Conservation (phyloP, 2,329 filamentous ascomycete species). For the Colletotrichum caudatum region DNA sequence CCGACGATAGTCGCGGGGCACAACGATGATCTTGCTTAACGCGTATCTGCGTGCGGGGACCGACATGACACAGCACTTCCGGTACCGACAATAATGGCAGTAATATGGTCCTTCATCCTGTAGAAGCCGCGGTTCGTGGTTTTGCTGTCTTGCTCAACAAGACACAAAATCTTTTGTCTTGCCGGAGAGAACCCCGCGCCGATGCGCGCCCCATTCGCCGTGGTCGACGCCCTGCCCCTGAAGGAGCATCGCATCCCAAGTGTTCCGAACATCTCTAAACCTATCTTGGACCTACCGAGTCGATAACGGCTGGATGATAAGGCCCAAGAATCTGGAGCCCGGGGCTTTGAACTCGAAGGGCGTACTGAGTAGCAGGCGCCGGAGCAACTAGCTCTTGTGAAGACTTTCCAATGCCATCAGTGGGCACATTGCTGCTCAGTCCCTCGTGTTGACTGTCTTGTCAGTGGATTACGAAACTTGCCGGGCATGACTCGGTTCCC, state of each 20-base stretch:
- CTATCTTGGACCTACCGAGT: conserved; percentile 14
- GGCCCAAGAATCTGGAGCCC: conserved; percentile 7
- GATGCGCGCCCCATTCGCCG: neutral
- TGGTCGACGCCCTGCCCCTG: conserved; percentile 16
- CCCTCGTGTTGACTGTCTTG: conserved; percentile 15
- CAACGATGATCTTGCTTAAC: conserved; percentile 41
- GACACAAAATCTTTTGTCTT: conserved; percentile 15
- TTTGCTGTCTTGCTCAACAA: conserved; percentile 26
- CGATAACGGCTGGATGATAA: neutral
- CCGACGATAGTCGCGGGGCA: conserved; percentile 37
- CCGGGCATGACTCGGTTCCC: conserved; percentile 30
- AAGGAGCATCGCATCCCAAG: conserved; percentile 10
- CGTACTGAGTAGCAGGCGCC: neutral
- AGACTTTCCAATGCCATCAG: conserved; percentile 21
- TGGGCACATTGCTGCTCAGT: conserved; percentile 30
- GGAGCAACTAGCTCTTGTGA: conserved; percentile 13
- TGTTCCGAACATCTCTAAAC: neutral
- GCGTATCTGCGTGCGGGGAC: conserved; percentile 10
- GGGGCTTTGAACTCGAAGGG: conserved; percentile 8
- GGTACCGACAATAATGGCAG: conserved; percentile 19
- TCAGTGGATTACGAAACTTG: conserved; percentile 26
- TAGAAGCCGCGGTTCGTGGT: neutral
- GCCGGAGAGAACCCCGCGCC: conserved; percentile 35
- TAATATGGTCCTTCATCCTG: conserved; percentile 14
- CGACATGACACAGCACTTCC: conserved; percentile 10